Evolutionary conservation across 2,329 filamentous ascomycete genomes (phyloP), one percentile per base, ranked within the genome.

Genomic region (Pyrenophora teres): DNA sequence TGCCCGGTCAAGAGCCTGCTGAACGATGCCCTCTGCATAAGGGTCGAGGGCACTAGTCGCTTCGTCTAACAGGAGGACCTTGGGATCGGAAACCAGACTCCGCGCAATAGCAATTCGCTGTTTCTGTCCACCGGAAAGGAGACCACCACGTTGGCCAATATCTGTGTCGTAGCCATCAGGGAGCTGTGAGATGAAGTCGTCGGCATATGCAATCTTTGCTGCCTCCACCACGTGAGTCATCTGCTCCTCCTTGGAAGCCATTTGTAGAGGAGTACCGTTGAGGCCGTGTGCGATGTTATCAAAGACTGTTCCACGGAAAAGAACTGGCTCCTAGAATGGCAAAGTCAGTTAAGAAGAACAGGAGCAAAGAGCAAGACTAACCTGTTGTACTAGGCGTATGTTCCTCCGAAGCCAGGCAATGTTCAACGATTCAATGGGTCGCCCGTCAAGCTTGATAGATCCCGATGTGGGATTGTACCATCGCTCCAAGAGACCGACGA

Each of bases 81-180:
- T 94, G 1, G 92, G 92, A 63, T 97, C 89, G 16, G 88, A 92
- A 25, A 97, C 90, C 50, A 96, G 84, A 33, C 92, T 92, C 65
- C 92, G 83, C 6, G 92, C 92, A 74, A 97, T 97, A 12, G 92
- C 92, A 68, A 97, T 95, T 62, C 93, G 89, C 75, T 97, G 93
- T 74, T 96, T 96, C 76, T 97, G 94, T 23, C 93, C 94, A 71
- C 93, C 94, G 46, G 90, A 95, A 7, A 97, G 81, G 43, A 96
- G 77, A 69, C 96, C 95, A 7, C 93, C 93, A 56, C 92, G 87
- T 73, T 97, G 91, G 47, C 93, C 94, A 15, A 97, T 92, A 57
- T 95, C 86, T 0, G 93, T 97, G 60, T 96, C 84, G 66, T 97
- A 97, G 1, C 89, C 89, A 63, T 97, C 88, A 0, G 93, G 92